These are phyloP conservation scores for Mortierella alpina DNA, from an alignment of 192 early-diverging fungal species.

Conservation along the genomic window DNA sequence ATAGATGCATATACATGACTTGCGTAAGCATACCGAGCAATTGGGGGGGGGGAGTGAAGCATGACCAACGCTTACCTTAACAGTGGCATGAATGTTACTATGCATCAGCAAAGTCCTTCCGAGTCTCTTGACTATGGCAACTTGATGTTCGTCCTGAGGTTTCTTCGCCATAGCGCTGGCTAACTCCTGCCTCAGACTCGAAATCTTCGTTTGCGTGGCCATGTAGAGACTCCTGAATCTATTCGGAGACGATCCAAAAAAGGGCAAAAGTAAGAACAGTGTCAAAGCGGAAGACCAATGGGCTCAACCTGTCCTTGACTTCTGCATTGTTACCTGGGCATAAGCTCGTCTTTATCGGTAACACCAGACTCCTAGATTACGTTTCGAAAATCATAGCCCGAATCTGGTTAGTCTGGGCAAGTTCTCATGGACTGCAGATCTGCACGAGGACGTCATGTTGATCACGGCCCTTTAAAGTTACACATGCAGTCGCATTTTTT, in stretches of 20 bases:
- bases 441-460: background rate
- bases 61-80: slow-evolving; percentile 9
- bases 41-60: background rate
- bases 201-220: slow-evolving; percentile 21
- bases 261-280: background rate
- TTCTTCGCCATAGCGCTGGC: slow-evolving; percentile 7
- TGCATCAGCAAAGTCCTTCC: slow-evolving; percentile 4
- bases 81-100: slow-evolving; percentile 19
- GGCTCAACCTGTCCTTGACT: background rate
- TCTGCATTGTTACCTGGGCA: slow-evolving; percentile 12
- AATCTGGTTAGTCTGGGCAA: slow-evolving; percentile 14
- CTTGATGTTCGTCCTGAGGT: slow-evolving; percentile 4
- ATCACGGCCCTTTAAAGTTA: slow-evolving; percentile 10
- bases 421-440: too few species aligned
- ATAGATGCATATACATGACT: background rate
- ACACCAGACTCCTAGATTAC: slow-evolving; percentile 17
- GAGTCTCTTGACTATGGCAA: background rate
- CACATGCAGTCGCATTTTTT: slow-evolving; percentile 2
- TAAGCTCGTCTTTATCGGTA: slow-evolving; percentile 16
- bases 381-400: background rate
- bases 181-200: slow-evolving; percentile 8
- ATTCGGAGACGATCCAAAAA: background rate
- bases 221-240: slow-evolving; percentile 40
- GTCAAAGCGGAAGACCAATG: background rate
- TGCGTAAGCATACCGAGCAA: background rate